Base-by-base conservation (phyloP, 345 rosid species). In the Hibiscus syriacus region DNA sequence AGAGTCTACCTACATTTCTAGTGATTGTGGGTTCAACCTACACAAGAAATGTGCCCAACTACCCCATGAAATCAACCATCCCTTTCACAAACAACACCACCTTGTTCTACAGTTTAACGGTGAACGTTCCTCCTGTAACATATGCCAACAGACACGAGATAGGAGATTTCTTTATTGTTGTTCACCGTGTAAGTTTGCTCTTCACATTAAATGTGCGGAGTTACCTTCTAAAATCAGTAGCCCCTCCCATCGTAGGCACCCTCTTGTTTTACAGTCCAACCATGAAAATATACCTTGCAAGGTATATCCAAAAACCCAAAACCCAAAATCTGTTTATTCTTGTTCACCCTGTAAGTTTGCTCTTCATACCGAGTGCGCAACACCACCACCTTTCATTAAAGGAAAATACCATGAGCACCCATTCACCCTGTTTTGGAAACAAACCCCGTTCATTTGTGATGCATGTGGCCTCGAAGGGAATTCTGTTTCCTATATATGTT, bases 401-500 rank as follows among this genome's bases (percentile, higher is more conserved):
- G 49, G 6, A 4, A 22, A 61, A 38, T 38, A 0, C 12, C 66
- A 61, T 2, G 30, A 22, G 12, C 74, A 72, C 55, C 55, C 76
- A 17, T 52, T 72, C 41, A 72, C 34, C 5, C 48, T 77, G 43
- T 11, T 58, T 0, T 63, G 64, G 34, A 69, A 8, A 27, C 11
- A 52, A 55, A 11, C 2, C 53, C 20, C 66, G 0, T 68, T 68
- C 27, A 17, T 39, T 30, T 76, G 76, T 22, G 54, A 72, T 69
- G 80, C 59, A 0, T 62, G 66, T 23, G 52, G 52, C 32, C 49
- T 41, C 4, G 2, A 23, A n/a, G 66, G 66, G 6, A 41, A 62
- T 13, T 39, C 1, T 62, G 50, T 41, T 22, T 3, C 66, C 19
- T 62, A 62, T 1, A 14, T 14, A 6, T 62, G 52, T 23, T 62